Evolutionary conservation across 1,284 basidiomycete species (phyloP).

Genomic region (Heterobasidion occidentale): DNA sequence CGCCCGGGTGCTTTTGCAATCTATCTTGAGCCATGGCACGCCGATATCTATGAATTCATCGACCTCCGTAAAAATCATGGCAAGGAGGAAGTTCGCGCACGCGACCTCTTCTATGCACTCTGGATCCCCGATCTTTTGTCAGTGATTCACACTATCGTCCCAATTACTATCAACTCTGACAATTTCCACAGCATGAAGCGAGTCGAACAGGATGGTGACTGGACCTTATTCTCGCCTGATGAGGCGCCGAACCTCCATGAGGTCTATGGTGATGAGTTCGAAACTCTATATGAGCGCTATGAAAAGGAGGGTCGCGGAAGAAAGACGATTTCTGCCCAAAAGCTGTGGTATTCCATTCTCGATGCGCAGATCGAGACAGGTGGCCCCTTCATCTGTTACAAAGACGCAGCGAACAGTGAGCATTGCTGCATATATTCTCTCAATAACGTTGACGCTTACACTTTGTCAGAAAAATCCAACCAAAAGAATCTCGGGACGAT

Average conservation of each 20-base stretch:
- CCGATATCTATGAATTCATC: constrained; percentile 96
- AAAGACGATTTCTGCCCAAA: constrained; percentile 90
- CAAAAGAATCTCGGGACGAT: constrained; percentile 99
- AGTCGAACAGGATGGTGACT: constrained; percentile 81
- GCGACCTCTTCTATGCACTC: constrained; percentile 97
- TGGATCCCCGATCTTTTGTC: constrained; percentile 98
- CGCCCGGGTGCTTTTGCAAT: constrained; percentile 98
- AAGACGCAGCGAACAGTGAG: constrained; percentile 81
- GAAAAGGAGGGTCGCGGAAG: constrained; percentile 88
- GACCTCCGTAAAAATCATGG: constrained; percentile 99
- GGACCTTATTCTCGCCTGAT: constrained; percentile 97
- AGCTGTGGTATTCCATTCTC: constrained; percentile 97
- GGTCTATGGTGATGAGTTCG: constrained; percentile 90
- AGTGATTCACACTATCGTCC: constrained; percentile 21
- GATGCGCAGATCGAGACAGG: constrained; percentile 99
- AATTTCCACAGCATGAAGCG: constrained; percentile 73
- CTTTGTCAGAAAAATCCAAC: constrained; percentile 78
- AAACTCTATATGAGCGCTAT: constrained; percentile 84
- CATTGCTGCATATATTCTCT: constrained; percentile 5
- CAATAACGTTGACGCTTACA: constrained; percentile 1
- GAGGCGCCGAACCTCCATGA: constrained; percentile 92
- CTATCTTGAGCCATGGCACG: constrained; percentile 97
- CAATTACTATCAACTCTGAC: neutral
- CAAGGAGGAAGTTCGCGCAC: constrained; percentile 95
- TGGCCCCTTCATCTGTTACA: constrained; percentile 98